Percentiles rank a stretch among this genome's conserved stretches.
Evolutionary conservation across 331 rosid species (phyloP).

Genomic region (Phaseolus coccineus): DNA sequence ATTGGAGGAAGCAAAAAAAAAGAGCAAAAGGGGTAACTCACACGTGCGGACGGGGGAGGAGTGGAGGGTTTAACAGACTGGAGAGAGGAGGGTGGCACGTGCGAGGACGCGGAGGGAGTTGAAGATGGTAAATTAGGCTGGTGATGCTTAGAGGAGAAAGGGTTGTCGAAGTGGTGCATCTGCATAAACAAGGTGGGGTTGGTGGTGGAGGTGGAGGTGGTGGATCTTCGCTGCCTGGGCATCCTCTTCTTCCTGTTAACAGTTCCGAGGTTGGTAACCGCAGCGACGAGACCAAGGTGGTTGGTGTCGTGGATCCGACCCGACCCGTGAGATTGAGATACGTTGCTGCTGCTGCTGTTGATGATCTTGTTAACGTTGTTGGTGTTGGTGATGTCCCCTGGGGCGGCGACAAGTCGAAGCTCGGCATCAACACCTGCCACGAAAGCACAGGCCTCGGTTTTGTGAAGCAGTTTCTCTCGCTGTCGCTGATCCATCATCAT

Average conservation of each 20-base stretch:
- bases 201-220: slow-evolving; percentile 46
- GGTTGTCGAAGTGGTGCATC: background rate
- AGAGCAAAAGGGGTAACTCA: slow-evolving; percentile 46
- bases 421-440: slow-evolving; percentile 69
- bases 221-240: slow-evolving; percentile 70
- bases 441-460: slow-evolving; percentile 71
- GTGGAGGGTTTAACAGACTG: background rate
- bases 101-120: slow-evolving; percentile 44
- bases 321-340: slow-evolving; percentile 42
- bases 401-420: slow-evolving; percentile 49
- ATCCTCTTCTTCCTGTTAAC: slow-evolving; percentile 74
- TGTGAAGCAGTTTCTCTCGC: slow-evolving; percentile 48
- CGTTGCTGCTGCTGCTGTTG: background rate
- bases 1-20: background rate
- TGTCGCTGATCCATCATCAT: slow-evolving; percentile 62
- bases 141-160: background rate
- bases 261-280: slow-evolving; percentile 53
- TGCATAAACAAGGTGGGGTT: background rate
- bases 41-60: slow-evolving; percentile 60
- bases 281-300: slow-evolving; percentile 46
- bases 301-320: slow-evolving; percentile 45
- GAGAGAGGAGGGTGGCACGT: slow-evolving; percentile 47
- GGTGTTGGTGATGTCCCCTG: slow-evolving; percentile 45
- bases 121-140: background rate
- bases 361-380: background rate